phyloP scores from a whole-genome alignment of 257 asterid species.

The Penstemon eatonii region DNA sequence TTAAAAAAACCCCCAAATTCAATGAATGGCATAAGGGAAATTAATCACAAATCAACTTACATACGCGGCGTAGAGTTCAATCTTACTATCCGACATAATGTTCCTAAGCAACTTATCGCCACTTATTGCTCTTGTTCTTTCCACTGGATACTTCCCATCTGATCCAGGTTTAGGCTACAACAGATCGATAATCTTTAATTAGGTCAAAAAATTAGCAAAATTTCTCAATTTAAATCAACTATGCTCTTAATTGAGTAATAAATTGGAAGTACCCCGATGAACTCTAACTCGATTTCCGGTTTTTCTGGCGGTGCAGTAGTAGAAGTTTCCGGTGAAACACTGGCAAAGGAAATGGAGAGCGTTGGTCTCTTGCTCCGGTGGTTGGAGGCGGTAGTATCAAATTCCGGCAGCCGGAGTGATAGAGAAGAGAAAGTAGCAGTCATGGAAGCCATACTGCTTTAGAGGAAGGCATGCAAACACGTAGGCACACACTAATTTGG shows the following conservation, averaged over 20 bases:
- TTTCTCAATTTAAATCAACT: background rate
- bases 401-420: constrained; percentile 48
- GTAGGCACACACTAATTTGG: background rate
- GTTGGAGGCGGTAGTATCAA: constrained; percentile 33
- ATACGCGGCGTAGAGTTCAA: constrained; percentile 80
- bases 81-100: constrained; percentile 80
- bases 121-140: constrained; percentile 64
- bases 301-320: constrained; percentile 45
- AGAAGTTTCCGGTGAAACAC: constrained; percentile 52
- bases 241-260: background rate
- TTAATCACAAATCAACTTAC: constrained; percentile 44
- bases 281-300: constrained; percentile 71
- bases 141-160: constrained; percentile 55
- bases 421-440: constrained; percentile 37
- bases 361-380: constrained; percentile 36
- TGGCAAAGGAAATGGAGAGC: constrained; percentile 34
- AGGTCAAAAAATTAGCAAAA: background rate
- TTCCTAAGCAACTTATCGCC: constrained; percentile 87
- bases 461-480: constrained; percentile 33
- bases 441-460: constrained; percentile 49
- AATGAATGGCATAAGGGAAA: background rate
- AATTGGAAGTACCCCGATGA: constrained; percentile 51
- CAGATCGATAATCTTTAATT: background rate
- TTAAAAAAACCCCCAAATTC: too few relatives aligned
- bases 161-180: constrained; percentile 70